Conservation (phyloP, 2,329 filamentous ascomycete species). For the Colletotrichum sp. region DNA sequence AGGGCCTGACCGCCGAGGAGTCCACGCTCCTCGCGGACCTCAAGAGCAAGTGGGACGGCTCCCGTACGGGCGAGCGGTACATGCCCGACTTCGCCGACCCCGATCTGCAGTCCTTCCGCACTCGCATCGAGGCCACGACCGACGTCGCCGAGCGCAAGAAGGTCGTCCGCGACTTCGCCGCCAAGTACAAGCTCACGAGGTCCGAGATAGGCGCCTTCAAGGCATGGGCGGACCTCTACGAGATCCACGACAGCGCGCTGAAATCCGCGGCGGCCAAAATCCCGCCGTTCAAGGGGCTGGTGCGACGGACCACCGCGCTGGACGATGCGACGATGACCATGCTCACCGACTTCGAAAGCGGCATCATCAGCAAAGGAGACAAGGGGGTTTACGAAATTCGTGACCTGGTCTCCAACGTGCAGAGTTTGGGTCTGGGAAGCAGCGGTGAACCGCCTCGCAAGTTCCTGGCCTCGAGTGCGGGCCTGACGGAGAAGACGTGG, state of each 20-base stretch:
- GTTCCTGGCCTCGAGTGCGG: neutral
- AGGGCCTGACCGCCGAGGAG: neutral
- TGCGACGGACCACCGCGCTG: neutral
- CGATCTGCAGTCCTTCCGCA: neutral
- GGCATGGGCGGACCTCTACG: neutral
- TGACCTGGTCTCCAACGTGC: neutral
- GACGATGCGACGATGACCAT: neutral
- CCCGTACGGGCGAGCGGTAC: neutral
- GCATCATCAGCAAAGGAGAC: neutral
- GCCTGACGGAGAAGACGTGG: neutral
- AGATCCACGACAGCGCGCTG: neutral
- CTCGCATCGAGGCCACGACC: neutral
- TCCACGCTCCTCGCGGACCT: neutral
- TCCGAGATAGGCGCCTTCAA: neutral
- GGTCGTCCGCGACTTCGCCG: neutral
- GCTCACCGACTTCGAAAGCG: neutral
- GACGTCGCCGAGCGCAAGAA: neutral
- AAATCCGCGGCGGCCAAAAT: neutral
- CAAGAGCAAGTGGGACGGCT: neutral
- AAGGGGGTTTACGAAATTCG: neutral
- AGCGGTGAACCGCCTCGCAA: neutral
- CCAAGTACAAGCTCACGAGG: neutral
- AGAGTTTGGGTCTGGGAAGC: neutral
- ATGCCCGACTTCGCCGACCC: neutral
- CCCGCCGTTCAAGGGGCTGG: neutral